A percentile compares a stretch with the other conserved stretches of the same genome.
Conservation (phyloP, 208 protist species). For the Sergeia podlipaevii region DNA sequence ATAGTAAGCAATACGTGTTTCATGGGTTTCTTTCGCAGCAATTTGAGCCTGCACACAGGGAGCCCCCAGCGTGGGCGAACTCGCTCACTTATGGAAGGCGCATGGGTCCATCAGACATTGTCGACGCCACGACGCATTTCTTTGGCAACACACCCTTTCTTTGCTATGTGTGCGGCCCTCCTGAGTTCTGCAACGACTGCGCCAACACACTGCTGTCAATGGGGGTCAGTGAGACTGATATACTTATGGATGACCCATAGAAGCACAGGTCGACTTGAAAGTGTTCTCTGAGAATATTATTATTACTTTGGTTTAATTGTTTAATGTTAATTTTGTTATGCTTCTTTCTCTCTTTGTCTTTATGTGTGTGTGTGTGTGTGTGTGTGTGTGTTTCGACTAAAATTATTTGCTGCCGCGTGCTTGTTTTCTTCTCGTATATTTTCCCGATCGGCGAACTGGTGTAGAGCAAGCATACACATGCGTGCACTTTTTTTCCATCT, state of each 20-base stretch:
- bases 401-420: too few species aligned
- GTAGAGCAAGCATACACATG: too few species aligned
- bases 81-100: constrained; percentile 32
- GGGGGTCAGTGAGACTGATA: constrained; percentile 43
- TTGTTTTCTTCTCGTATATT: too few species aligned
- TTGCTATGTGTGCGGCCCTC: constrained; percentile 66
- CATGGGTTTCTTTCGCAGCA: constrained; percentile 28
- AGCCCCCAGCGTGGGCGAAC: background rate
- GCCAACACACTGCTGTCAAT: constrained; percentile 34
- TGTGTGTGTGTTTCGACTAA: too few species aligned
- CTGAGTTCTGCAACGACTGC: constrained; percentile 40
- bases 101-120: constrained; percentile 28
- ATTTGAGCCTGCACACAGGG: background rate
- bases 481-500: too few species aligned
- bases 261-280: background rate
- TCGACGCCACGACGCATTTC: constrained; percentile 23
- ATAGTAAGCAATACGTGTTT: constrained; percentile 12
- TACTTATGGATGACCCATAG: constrained; percentile 58
- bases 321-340: background rate
- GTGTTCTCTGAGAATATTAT: background rate
- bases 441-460: too few species aligned
- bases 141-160: constrained; percentile 39
- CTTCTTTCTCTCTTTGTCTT: constrained; percentile 12
- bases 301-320: background rate
- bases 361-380: too few species aligned